These are phyloP conservation scores for Candida broadrunensis DNA, from an alignment of 805 yeast species.

Conservation along the genomic window DNA sequence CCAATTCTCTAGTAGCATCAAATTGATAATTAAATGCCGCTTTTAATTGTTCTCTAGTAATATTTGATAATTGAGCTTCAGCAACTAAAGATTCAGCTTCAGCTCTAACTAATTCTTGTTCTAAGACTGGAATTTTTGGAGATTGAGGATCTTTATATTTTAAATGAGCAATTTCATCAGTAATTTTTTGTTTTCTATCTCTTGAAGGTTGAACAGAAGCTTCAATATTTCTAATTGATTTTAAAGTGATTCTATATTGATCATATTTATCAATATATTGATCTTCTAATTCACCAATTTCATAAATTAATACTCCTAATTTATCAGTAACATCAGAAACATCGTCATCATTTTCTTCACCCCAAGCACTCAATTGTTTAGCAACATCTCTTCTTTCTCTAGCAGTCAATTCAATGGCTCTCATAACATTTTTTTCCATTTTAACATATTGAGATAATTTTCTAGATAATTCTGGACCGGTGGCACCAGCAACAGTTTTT, in stretches of 20 bases:
- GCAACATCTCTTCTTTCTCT: slow-evolving; percentile 80
- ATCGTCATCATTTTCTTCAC: slow-evolving; percentile 82
- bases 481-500: slow-evolving; percentile 71
- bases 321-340: slow-evolving; percentile 85
- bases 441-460: slow-evolving; percentile 72
- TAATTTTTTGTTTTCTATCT: slow-evolving; percentile 81
- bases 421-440: slow-evolving; percentile 78
- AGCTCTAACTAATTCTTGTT: slow-evolving; percentile 87
- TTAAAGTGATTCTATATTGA: slow-evolving; percentile 79
- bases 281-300: slow-evolving; percentile 83
- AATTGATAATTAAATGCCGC: slow-evolving; percentile 82
- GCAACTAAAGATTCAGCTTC: slow-evolving; percentile 91
- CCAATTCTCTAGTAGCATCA: slow-evolving; percentile 80
- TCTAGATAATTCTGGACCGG: slow-evolving; percentile 78
- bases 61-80: slow-evolving; percentile 86
- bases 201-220: slow-evolving; percentile 85
- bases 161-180: slow-evolving; percentile 79
- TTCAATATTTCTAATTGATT: slow-evolving; percentile 80
- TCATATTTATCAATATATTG: slow-evolving; percentile 84
- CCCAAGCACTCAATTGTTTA: slow-evolving; percentile 81
- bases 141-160: slow-evolving; percentile 85
- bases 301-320: slow-evolving; percentile 77
- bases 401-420: slow-evolving; percentile 74
- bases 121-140: slow-evolving; percentile 75
- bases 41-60: slow-evolving; percentile 83